phyloP scores from a whole-genome alignment of 140 eudicot genomes.

The Cichorium intybus region DNA sequence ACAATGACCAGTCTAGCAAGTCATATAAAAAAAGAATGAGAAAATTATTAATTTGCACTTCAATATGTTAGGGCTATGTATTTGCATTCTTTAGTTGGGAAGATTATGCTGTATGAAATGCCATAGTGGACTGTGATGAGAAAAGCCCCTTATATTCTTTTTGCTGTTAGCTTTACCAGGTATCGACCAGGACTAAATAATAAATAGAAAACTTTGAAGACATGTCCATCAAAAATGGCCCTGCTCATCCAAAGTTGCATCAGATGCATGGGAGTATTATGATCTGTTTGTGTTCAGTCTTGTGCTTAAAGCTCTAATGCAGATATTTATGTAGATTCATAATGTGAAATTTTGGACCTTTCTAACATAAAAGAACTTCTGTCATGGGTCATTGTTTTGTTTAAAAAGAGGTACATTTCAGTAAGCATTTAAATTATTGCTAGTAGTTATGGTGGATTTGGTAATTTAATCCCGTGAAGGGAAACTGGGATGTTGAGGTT shows the following conservation, averaged over 20 bases:
- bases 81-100: background rate
- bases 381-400: background rate
- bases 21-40: background rate
- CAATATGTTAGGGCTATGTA: constrained; percentile 14
- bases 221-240: background rate
- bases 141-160: constrained; percentile 3
- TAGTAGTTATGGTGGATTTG: constrained; percentile 11
- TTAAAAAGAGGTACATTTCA: background rate
- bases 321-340: background rate
- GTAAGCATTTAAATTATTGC: constrained; percentile 7
- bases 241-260: too few species aligned
- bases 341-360: background rate
- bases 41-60: constrained; percentile 23
- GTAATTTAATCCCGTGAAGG: constrained; percentile 1
- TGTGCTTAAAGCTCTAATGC: background rate
- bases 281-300: constrained; percentile 4
- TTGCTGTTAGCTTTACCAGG: background rate
- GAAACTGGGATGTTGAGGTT: background rate
- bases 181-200: background rate
- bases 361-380: background rate
- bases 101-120: constrained; percentile 12
- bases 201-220: background rate
- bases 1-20: constrained; percentile 7
- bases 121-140: constrained; percentile 5
- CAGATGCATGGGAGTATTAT: constrained; percentile 5